A percentile compares a stretch with the other conserved stretches of the same genome.
Evolutionary conservation across 257 asterid genomes (phyloP).

Genomic region (Salvia hispanica): DNA sequence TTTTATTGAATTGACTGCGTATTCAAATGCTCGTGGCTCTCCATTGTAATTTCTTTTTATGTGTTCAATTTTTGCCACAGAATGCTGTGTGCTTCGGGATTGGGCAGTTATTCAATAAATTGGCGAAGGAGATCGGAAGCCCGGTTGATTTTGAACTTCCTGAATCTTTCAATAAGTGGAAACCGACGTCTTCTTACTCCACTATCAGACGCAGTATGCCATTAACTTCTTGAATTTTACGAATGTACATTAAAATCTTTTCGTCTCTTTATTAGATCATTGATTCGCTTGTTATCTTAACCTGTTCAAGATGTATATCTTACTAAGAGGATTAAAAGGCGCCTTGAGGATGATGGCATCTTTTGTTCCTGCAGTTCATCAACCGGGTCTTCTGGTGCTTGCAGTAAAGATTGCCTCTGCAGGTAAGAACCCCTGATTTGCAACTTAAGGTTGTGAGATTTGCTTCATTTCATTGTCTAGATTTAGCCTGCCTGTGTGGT

Average conservation of each 20-base stretch:
- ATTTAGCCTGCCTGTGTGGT: slow-evolving; percentile 7
- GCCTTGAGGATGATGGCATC: slow-evolving; percentile 83
- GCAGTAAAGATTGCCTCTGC: slow-evolving; percentile 89
- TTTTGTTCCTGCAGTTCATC: slow-evolving; percentile 80
- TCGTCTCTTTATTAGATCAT: neutral
- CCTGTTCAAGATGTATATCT: slow-evolving; percentile 67
- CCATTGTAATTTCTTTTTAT: slow-evolving; percentile 3
- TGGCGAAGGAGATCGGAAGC: slow-evolving; percentile 66
- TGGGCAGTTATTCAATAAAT: slow-evolving; percentile 61
- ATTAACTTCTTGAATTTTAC: slow-evolving; percentile 8
- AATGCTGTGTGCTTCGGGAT: slow-evolving; percentile 46
- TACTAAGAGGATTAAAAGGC: slow-evolving; percentile 79
- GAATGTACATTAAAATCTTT: neutral
- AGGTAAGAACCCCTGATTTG: slow-evolving; percentile 51
- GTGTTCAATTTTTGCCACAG: slow-evolving; percentile 38
- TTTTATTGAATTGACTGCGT: neutral
- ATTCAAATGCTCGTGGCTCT: slow-evolving; percentile 10
- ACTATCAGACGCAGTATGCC: slow-evolving; percentile 77
- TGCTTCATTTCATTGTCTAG: neutral
- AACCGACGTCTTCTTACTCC: slow-evolving; percentile 66
- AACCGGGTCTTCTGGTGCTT: slow-evolving; percentile 67
- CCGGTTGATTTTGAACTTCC: slow-evolving; percentile 92
- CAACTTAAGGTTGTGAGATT: slow-evolving; percentile 24
- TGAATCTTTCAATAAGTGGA: slow-evolving; percentile 65
- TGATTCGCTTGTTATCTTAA: slow-evolving; percentile 43